Conservation (phyloP, 2,329 filamentous ascomycete species). For the Xylariaceae sp. region DNA sequence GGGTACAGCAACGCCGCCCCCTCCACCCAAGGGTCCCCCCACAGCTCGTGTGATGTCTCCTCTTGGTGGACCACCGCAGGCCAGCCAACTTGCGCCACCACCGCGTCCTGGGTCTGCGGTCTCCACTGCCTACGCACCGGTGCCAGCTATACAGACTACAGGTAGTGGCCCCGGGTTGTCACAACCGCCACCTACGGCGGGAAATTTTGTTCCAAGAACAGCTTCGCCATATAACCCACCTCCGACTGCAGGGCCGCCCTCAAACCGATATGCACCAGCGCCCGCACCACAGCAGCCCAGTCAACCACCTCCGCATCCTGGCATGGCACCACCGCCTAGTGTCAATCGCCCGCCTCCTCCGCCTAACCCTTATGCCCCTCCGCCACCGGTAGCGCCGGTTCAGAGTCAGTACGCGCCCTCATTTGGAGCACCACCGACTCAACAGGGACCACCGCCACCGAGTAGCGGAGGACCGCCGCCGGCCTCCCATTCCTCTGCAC, state of each 20-base stretch:
- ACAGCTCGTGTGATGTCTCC: conserved; percentile 71
- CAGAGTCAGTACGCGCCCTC: conserved; percentile 60
- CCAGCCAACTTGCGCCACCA: conserved; percentile 41
- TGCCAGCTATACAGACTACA: conserved; percentile 42
- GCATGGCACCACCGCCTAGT: conserved; percentile 33
- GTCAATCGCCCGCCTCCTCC: conserved; percentile 44
- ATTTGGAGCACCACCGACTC: conserved; percentile 41
- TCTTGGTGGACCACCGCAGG: conserved; percentile 52
- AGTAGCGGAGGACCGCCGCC: conserved; percentile 36
- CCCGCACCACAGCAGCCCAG: conserved; percentile 52
- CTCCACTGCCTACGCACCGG: conserved; percentile 62
- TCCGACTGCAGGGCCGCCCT: conserved; percentile 63
- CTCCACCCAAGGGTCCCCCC: conserved; percentile 75
- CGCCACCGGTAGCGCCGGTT: conserved; percentile 44
- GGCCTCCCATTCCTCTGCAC: conserved; percentile 36
- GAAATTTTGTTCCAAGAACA: conserved; percentile 58
- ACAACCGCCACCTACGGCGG: conserved; percentile 46
- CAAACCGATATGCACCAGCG: conserved; percentile 70
- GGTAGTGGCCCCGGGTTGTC: conserved; percentile 29
- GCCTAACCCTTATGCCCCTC: conserved; percentile 45
- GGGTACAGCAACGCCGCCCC: conserved; percentile 65
- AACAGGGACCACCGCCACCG: conserved; percentile 39
- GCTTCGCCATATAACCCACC: conserved; percentile 84
- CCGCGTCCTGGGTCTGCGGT: conserved; percentile 54
- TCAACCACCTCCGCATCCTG: conserved; percentile 39